Evolutionary conservation across 2,329 filamentous ascomycete genomes (phyloP).

Genomic region (Alternaria longipes): DNA sequence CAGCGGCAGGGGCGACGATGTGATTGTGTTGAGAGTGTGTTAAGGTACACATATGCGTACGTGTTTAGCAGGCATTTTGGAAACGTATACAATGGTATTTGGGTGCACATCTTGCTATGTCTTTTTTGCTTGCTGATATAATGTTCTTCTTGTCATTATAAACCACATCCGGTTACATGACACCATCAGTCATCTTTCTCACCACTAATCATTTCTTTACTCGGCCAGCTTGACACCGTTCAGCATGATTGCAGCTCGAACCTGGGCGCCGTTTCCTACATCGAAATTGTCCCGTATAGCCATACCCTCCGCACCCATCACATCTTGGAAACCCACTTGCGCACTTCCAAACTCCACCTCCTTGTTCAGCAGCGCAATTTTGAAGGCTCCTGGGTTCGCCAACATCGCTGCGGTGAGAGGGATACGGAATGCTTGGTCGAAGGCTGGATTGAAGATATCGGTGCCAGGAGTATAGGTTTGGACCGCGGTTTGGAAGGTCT

Average conservation of each 20-base stretch:
- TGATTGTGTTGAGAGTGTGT: slow-evolving; percentile 8
- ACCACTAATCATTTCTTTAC: neutral
- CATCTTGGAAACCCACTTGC: slow-evolving; percentile 40
- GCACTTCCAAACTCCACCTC: slow-evolving; percentile 35
- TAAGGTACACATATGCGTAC: neutral
- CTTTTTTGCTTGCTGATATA: neutral
- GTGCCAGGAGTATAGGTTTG: slow-evolving; percentile 57
- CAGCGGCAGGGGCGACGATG: slow-evolving; percentile 49
- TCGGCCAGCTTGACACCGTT: slow-evolving; percentile 32
- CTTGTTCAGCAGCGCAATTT: slow-evolving; percentile 41
- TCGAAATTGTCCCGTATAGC: slow-evolving; percentile 33
- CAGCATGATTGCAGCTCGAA: slow-evolving; percentile 39
- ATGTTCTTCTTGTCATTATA: neutral
- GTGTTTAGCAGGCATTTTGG: neutral
- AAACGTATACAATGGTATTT: neutral
- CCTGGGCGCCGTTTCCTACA: slow-evolving; percentile 36
- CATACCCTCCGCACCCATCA: slow-evolving; percentile 34
- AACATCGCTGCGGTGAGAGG: slow-evolving; percentile 51
- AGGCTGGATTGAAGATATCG: slow-evolving; percentile 61
- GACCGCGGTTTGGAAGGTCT: slow-evolving; percentile 54
- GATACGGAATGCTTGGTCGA: slow-evolving; percentile 58
- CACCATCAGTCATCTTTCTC: neutral
- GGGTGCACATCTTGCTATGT: neutral
- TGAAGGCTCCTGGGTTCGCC: slow-evolving; percentile 33
- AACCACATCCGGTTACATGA: neutral